Percentiles rank a stretch among this genome's conserved stretches.
phyloP scores from a whole-genome alignment of 2,329 filamentous ascomycete genomes.

The Pseudogymnoascus sp. region DNA sequence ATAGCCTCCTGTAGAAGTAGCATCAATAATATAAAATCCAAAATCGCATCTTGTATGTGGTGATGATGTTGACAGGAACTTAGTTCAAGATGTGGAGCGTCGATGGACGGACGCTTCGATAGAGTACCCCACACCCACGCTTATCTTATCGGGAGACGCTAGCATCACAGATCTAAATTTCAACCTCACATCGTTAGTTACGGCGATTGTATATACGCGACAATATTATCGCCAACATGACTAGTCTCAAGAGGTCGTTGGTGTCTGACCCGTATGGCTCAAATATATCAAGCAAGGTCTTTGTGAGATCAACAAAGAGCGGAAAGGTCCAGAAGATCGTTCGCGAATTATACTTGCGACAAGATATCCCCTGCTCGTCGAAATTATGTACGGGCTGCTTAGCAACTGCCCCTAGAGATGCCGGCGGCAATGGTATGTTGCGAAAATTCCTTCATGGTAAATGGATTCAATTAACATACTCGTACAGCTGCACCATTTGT shows the following conservation, averaged over 20 bases:
- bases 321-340: constrained; percentile 99
- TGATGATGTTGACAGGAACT: neutral
- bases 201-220: neutral
- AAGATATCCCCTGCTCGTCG: constrained; percentile 96
- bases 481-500: constrained; percentile 66
- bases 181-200: constrained; percentile 1
- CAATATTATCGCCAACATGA: constrained; percentile 38
- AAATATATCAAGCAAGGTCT: constrained; percentile 91
- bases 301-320: constrained; percentile 86
- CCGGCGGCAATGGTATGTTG: constrained; percentile 58
- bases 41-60: neutral
- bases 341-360: constrained; percentile 86
- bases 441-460: neutral
- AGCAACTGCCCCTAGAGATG: constrained; percentile 66
- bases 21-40: neutral
- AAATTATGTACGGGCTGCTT: constrained; percentile 74
- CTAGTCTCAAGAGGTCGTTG: constrained; percentile 53
- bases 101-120: neutral
- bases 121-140: neutral
- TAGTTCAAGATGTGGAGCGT: neutral
- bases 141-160: constrained; percentile 8
- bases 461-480: constrained; percentile 12
- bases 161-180: constrained; percentile 10
- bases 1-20: neutral
- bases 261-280: constrained; percentile 47